Evolutionary conservation across 1,139 yeast species (phyloP).

Genomic region (Williopsis jadinii): DNA sequence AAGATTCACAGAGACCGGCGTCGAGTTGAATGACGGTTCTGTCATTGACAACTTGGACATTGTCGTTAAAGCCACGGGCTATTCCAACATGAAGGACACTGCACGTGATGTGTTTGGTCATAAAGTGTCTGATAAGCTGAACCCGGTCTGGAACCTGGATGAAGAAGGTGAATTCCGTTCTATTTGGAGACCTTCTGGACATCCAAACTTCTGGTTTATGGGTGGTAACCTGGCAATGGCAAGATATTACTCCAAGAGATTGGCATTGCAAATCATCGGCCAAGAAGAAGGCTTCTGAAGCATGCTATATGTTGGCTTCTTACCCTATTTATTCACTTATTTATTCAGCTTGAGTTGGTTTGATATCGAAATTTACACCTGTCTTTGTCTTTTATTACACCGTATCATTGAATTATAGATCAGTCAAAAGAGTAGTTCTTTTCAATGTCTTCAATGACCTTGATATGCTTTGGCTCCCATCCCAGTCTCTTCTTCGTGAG

Average conservation of each 20-base stretch:
- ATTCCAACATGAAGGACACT: constrained; percentile 35
- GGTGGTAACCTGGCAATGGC: constrained; percentile 46
- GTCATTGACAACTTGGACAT: constrained; percentile 29
- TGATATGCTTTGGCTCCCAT: constrained; percentile 22
- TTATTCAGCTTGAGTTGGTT: background rate
- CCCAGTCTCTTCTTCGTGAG: constrained; percentile 16
- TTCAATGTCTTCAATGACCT: constrained; percentile 22
- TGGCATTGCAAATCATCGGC: constrained; percentile 31
- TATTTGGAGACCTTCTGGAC: constrained; percentile 33
- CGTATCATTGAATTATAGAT: no score
- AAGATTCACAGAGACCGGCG: constrained; percentile 30
- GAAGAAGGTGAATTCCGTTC: constrained; percentile 32
- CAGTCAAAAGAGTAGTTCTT: constrained; percentile 1
- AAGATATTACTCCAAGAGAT: constrained; percentile 33
- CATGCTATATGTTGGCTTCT: background rate
- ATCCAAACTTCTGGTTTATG: constrained; percentile 35
- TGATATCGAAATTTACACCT: no score
- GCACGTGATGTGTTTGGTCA: constrained; percentile 32
- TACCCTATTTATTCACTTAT: background rate
- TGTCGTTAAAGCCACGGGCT: constrained; percentile 40
- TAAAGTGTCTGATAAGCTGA: constrained; percentile 26
- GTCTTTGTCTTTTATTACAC: no score
- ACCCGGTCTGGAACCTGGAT: constrained; percentile 33
- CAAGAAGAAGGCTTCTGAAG: constrained; percentile 18
- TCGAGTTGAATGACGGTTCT: constrained; percentile 34